Percentiles rank a stretch among this genome's conserved stretches.
These are phyloP conservation scores for Mycosarcoma maydis DNA, from an alignment of 1,284 basidiomycete species.

Conservation along the genomic window DNA sequence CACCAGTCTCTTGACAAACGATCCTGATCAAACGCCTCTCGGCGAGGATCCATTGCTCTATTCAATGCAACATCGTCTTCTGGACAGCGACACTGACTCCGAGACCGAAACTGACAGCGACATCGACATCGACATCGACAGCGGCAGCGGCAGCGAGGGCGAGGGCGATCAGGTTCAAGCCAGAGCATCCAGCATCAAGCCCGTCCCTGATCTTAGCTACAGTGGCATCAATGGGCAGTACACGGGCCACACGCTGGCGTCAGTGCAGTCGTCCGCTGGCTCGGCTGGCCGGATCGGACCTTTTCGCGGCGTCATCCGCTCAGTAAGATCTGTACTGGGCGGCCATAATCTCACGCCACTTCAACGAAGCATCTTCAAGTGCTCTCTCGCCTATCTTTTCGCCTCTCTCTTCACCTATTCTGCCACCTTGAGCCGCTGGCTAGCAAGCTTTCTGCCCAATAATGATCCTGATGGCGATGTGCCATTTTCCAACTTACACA, in stretches of 20 bases:
- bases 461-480: constrained; percentile 54
- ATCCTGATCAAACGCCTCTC: constrained; percentile 52
- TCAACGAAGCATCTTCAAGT: constrained; percentile 84
- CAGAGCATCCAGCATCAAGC: neutral
- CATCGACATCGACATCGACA: constrained; percentile 13
- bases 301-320: constrained; percentile 66
- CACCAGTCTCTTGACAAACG: constrained; percentile 32
- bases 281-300: neutral
- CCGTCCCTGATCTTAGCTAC: neutral
- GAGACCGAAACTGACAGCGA: constrained; percentile 32
- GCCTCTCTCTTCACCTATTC: constrained; percentile 92
- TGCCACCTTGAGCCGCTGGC: constrained; percentile 69
- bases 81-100: constrained; percentile 41
- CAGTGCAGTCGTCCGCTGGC: neutral
- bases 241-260: neutral
- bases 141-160: neutral
- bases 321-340: constrained; percentile 73
- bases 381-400: constrained; percentile 87
- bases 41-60: constrained; percentile 57
- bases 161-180: too few species aligned
- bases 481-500: constrained; percentile 76
- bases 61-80: constrained; percentile 34
- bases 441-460: constrained; percentile 55
- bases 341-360: constrained; percentile 68
- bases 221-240: neutral